Percentiles rank a stretch among this genome's conserved stretches.
Evolutionary conservation across 2,329 filamentous ascomycete genomes (phyloP).

Genomic region (Aspergillus spinulosporus): DNA sequence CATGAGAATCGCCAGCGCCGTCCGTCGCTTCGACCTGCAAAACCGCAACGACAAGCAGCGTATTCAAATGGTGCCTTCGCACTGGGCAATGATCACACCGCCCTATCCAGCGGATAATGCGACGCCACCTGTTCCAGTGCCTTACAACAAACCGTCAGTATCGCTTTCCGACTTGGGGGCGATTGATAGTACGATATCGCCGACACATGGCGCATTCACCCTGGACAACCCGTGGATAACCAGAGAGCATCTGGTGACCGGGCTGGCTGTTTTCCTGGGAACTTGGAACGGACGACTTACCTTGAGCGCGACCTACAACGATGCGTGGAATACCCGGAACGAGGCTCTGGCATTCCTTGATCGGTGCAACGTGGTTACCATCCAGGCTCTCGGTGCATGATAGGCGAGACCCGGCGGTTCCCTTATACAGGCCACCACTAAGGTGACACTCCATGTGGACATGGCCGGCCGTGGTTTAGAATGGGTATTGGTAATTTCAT

Average conservation of each 20-base stretch:
- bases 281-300: conserved; percentile 40
- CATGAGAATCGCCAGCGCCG: conserved; percentile 8
- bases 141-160: conserved; percentile 23
- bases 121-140: conserved; percentile 19
- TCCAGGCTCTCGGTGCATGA: conserved; percentile 12
- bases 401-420: no score
- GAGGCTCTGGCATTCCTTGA: conserved; percentile 22
- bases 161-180: conserved; percentile 28
- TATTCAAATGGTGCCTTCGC: conserved; percentile 21
- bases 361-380: conserved; percentile 19
- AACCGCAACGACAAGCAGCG: conserved; percentile 25
- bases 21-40: conserved; percentile 22
- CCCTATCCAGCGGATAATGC: conserved; percentile 19
- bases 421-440: no score
- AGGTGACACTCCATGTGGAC: no score
- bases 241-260: conserved; percentile 48
- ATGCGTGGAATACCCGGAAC: conserved; percentile 43
- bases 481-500: no score
- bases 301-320: conserved; percentile 46
- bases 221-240: conserved; percentile 47
- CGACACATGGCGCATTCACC: conserved; percentile 29
- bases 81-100: conserved; percentile 24
- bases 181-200: conserved; percentile 38
- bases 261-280: conserved; percentile 42
- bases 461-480: no score